Percentiles rank a stretch among this genome's conserved stretches.
These are phyloP conservation scores for Isatis tinctoria DNA, from an alignment of 345 rosid genomes.

Conservation along the genomic window DNA sequence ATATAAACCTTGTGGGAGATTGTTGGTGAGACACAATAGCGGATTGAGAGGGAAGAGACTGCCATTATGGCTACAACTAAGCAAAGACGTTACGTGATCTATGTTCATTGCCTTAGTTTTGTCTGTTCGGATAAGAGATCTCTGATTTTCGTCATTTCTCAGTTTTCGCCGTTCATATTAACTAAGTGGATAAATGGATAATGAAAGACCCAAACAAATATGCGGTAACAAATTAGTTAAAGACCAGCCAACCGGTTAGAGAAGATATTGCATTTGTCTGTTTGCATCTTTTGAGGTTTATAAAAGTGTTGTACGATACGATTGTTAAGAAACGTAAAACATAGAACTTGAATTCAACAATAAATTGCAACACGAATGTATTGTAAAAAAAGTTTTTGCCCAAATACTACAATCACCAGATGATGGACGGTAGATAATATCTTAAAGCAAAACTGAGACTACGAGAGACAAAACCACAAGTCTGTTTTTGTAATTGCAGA, in stretches of 20 bases:
- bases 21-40: constrained; percentile 40
- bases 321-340: neutral
- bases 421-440: constrained; percentile 2
- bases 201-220: neutral
- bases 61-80: constrained; percentile 40
- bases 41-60: constrained; percentile 47
- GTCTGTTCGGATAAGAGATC: constrained; percentile 13
- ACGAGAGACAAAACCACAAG: constrained; percentile 21
- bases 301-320: neutral
- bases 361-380: constrained; percentile 9
- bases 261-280: neutral
- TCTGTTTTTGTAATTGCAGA: constrained; percentile 16
- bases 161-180: neutral
- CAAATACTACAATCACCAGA: neutral
- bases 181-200: constrained; percentile 13
- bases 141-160: neutral
- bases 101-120: constrained; percentile 4
- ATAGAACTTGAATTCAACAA: neutral
- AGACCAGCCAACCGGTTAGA: no score
- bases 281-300: neutral
- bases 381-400: constrained; percentile 6
- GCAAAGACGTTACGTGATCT: neutral
- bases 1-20: constrained; percentile 43
- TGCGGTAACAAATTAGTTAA: neutral
- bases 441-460: constrained; percentile 28